These are phyloP conservation scores for Sporothrix curviconia DNA, from an alignment of 2,329 filamentous ascomycete species.

Conservation along the genomic window DNA sequence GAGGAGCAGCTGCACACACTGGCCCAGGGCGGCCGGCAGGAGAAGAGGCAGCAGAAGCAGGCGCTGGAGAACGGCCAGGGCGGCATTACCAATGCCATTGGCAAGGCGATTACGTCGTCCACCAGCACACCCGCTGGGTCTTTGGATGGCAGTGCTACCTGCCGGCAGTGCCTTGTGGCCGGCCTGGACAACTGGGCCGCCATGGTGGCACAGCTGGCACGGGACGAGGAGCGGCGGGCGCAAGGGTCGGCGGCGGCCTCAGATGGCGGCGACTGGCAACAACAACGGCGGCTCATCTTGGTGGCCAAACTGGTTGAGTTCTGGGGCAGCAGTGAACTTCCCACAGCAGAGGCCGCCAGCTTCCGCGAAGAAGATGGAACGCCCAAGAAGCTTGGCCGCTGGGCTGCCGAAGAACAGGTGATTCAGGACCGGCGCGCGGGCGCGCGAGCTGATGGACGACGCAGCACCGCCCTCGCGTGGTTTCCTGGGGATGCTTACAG, in stretches of 20 bases:
- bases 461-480: slow-evolving; percentile 30
- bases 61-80: not conserved
- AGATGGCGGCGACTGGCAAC: not conserved
- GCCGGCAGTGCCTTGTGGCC: slow-evolving; percentile 68
- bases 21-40: slow-evolving; percentile 17
- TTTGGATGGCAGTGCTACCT: slow-evolving; percentile 48
- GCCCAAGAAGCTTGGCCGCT: slow-evolving; percentile 41
- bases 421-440: slow-evolving; percentile 46
- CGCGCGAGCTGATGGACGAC: slow-evolving; percentile 47
- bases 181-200: slow-evolving; percentile 75
- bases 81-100: not conserved
- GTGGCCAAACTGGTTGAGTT: slow-evolving; percentile 34
- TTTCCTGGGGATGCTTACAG: slow-evolving; percentile 13
- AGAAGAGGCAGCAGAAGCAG: not conserved
- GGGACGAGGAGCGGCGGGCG: slow-evolving; percentile 33
- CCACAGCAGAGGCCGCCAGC: slow-evolving; percentile 29
- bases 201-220: slow-evolving; percentile 65
- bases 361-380: no score
- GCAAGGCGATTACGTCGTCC: not conserved
- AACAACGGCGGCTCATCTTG: slow-evolving; percentile 15
- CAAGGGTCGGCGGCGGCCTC: slow-evolving; percentile 6
- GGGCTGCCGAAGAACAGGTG: slow-evolving; percentile 49
- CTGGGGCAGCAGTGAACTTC: slow-evolving; percentile 32
- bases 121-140: not conserved
- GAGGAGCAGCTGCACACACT: slow-evolving; percentile 57